Percentiles rank a stretch among this genome's conserved stretches.
Conservation (phyloP, 2,329 filamentous ascomycete species). For the Sporothrix humicola region DNA sequence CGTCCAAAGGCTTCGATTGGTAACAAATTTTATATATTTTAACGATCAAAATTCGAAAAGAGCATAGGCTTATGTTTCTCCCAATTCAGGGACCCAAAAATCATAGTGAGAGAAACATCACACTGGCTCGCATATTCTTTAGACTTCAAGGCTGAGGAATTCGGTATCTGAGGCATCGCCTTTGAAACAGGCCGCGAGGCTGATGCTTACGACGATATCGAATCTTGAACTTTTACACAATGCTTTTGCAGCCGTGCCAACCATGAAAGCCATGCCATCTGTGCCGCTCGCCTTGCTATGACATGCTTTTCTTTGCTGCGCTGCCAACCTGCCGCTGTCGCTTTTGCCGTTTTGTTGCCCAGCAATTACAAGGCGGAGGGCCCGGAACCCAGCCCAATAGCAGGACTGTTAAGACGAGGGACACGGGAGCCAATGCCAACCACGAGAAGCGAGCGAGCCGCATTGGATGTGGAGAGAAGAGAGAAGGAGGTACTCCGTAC, state of each 20-base stretch:
- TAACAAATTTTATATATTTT: too few relatives aligned
- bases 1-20: too few relatives aligned
- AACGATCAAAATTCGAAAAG: too few relatives aligned
- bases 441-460: background rate
- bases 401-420: slow-evolving; percentile 3
- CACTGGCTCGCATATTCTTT: too few relatives aligned
- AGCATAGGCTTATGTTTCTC: too few relatives aligned
- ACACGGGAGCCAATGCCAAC: background rate
- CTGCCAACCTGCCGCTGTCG: background rate
- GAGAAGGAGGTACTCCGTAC: background rate
- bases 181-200: slow-evolving; percentile 12
- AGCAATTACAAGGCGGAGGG: background rate
- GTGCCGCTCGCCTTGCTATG: slow-evolving; percentile 12
- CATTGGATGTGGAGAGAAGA: background rate
- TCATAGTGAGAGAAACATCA: too few relatives aligned
- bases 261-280: slow-evolving; percentile 9
- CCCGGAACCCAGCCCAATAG: slow-evolving; percentile 5
- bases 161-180: background rate
- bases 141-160: too few relatives aligned
- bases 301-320: background rate
- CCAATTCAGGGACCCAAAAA: too few relatives aligned
- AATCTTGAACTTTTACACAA: too few relatives aligned
- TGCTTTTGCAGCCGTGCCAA: slow-evolving; percentile 16
- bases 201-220: slow-evolving; percentile 5
- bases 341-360: background rate